phyloP scores from a whole-genome alignment of 805 yeast genomes.

The Myxozyma udenii region DNA sequence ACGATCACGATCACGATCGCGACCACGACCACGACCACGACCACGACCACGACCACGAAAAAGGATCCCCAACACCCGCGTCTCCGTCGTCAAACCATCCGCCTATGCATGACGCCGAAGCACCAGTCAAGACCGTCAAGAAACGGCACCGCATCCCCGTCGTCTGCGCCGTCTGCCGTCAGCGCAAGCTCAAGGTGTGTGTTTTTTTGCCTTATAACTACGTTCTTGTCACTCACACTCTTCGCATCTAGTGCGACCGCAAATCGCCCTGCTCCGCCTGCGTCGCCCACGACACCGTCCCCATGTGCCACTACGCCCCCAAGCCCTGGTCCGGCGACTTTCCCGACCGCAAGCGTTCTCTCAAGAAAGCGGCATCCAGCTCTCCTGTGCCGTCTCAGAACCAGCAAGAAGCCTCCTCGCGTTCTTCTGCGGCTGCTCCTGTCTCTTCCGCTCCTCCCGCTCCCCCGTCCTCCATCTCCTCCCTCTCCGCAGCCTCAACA shows the following conservation, averaged over 20 bases:
- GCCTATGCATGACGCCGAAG: background rate
- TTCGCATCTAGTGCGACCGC: slow-evolving; percentile 25
- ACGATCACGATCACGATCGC: no score
- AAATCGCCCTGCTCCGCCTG: slow-evolving; percentile 28
- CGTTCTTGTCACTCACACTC: background rate
- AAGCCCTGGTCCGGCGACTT: slow-evolving; percentile 20
- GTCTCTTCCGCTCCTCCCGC: no score
- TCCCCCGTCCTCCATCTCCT: no score
- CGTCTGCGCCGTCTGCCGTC: slow-evolving; percentile 30
- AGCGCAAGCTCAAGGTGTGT: slow-evolving; percentile 27
- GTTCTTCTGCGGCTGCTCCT: background rate
- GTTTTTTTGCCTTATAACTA: background rate
- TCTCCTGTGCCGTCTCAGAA: no score
- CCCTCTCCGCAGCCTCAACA: no score
- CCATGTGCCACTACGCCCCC: slow-evolving; percentile 25
- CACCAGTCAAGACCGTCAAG: background rate
- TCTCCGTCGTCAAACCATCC: background rate
- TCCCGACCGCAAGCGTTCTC: background rate
- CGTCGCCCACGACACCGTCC: slow-evolving; percentile 20
- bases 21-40: no score
- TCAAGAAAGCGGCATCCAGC: no score
- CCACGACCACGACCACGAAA: no score
- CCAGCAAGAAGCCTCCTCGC: no score
- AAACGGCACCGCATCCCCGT: slow-evolving; percentile 27
- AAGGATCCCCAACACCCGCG: no score